Percentiles rank a stretch among this genome's conserved stretches.
Conservation (phyloP, 202 grass and related monocot genomes). For the Zizania palustris region DNA sequence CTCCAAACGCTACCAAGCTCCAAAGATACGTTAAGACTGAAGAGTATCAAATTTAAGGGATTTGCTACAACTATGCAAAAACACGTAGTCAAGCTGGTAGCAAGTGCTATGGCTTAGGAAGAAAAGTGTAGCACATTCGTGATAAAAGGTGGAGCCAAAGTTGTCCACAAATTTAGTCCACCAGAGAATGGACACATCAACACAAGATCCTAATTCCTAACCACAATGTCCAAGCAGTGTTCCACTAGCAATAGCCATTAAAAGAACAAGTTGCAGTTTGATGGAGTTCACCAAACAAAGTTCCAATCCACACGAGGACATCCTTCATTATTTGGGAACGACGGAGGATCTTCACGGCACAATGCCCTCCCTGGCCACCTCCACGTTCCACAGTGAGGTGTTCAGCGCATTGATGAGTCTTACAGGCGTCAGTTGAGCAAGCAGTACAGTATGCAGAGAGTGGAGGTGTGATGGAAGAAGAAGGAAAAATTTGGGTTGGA, state of each 20-base stretch:
- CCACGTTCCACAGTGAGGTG: conserved; percentile 7
- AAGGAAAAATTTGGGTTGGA: background rate
- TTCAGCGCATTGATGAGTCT: conserved; percentile 26
- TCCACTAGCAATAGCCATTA: conserved; percentile 11
- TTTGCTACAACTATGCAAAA: background rate
- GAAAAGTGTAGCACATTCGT: background rate
- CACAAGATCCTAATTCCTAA: background rate
- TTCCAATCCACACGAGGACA: background rate
- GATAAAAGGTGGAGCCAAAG: background rate
- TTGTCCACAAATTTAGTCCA: background rate
- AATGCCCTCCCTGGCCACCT: conserved; percentile 5
- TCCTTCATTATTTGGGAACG: conserved; percentile 16
- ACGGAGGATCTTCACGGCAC: conserved; percentile 10
- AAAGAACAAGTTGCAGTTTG: background rate
- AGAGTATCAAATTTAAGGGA: background rate
- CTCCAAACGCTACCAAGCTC: background rate
- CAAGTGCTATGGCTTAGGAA: conserved; percentile 2
- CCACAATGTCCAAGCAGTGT: conserved; percentile 14
- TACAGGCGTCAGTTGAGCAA: conserved; percentile 23
- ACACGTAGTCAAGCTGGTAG: conserved; percentile 10
- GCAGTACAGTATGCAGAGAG: conserved; percentile 24
- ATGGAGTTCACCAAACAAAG: conserved; percentile 13
- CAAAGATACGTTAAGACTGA: background rate
- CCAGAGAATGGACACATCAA: background rate
- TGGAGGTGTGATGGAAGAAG: background rate